phyloP scores from a whole-genome alignment of 1,139 yeast genomes.

The Arxiozyma heterogenica region DNA sequence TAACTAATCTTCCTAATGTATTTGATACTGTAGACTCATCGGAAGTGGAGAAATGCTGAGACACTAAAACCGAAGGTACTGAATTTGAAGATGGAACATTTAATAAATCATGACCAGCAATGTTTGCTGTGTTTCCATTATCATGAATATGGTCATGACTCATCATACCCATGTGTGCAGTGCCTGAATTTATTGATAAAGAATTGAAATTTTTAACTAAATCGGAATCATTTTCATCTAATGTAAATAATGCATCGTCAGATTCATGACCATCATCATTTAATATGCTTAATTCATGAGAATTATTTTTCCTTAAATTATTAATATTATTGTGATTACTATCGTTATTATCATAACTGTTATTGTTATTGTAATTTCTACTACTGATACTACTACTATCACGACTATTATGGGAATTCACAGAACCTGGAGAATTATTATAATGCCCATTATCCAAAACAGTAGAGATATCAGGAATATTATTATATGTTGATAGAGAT shows the following conservation, averaged over 20 bases:
- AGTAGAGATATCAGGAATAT: conserved; percentile 23
- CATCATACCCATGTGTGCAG: background rate
- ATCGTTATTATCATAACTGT: background rate
- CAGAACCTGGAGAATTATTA: conserved; percentile 12
- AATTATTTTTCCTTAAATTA: conserved; percentile 2
- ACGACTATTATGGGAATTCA: conserved; percentile 10
- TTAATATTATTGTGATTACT: background rate
- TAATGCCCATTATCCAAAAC: conserved; percentile 17
- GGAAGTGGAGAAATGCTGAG: background rate
- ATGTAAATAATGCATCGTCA: conserved; percentile 36
- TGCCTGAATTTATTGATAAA: conserved; percentile 14
- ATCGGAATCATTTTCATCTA: conserved; percentile 33
- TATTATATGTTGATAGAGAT: conserved; percentile 5
- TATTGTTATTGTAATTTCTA: background rate
- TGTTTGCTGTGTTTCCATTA: background rate
- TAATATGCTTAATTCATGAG: background rate
- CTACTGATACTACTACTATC: background rate
- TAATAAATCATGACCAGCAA: background rate
- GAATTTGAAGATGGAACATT: background rate
- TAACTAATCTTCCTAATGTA: background rate
- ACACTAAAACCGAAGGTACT: background rate
- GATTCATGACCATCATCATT: conserved; percentile 27
- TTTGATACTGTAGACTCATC: background rate
- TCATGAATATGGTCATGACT: conserved; percentile 2
- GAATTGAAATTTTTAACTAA: conserved; percentile 23